Conservation (phyloP, 805 yeast species). For the Cyberlindnera meyerae region DNA sequence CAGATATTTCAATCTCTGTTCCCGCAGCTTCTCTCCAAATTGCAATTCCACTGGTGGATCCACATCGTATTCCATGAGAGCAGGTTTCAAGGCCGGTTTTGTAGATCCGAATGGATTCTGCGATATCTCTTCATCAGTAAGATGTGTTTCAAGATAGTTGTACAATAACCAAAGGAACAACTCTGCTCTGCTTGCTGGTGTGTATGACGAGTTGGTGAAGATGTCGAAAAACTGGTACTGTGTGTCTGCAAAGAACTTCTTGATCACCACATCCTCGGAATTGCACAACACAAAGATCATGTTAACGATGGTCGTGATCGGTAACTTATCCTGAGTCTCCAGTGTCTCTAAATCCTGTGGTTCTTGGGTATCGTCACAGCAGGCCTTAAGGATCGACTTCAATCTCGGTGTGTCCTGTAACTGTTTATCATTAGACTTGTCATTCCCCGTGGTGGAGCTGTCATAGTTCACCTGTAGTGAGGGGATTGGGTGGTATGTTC, state of each 20-base stretch:
- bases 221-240: conserved; percentile 64
- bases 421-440: conserved; percentile 56
- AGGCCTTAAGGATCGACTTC: conserved; percentile 83
- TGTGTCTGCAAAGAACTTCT: conserved; percentile 24
- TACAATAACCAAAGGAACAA: conserved; percentile 82
- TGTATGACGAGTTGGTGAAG: conserved; percentile 55
- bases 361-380: conserved; percentile 63
- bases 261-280: conserved; percentile 48
- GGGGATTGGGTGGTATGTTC: conserved; percentile 94
- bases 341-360: conserved; percentile 47
- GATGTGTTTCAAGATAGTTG: conserved; percentile 70
- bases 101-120: conserved; percentile 54
- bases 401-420: conserved; percentile 93
- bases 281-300: conserved; percentile 70
- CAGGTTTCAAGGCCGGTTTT: conserved; percentile 30
- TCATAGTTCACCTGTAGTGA: conserved; percentile 69
- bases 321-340: conserved; percentile 29
- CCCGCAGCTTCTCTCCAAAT: conserved; percentile 38
- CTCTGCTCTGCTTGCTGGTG: conserved; percentile 62
- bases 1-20: conserved; percentile 33
- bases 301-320: conserved; percentile 66
- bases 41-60: conserved; percentile 40
- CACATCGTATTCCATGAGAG: conserved; percentile 31
- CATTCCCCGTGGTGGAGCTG: conserved; percentile 19
- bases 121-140: conserved; percentile 44